Evolutionary conservation across 192 early-diverging fungal species (phyloP).

Genomic region (Coemansia sp.): DNA sequence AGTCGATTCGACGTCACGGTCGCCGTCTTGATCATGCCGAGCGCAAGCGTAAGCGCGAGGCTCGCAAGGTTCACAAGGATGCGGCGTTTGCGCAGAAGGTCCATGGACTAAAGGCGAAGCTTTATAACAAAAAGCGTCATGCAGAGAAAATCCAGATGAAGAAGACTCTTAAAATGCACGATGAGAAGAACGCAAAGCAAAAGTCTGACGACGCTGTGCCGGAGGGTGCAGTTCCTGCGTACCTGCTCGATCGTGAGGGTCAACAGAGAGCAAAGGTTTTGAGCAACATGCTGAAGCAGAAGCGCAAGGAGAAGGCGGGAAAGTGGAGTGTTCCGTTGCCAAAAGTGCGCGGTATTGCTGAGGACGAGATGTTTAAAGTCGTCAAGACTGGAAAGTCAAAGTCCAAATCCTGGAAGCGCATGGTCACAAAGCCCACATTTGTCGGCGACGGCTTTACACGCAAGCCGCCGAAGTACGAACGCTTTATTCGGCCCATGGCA

Average conservation of each 20-base stretch:
- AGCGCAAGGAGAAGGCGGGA: conserved; percentile 99
- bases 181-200: conserved; percentile 94
- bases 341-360: conserved; percentile 97
- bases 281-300: conserved; percentile 99
- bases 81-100: conserved; percentile 95
- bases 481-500: conserved; percentile 96
- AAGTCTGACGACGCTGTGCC: conserved; percentile 84
- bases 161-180: conserved; percentile 98
- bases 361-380: conserved; percentile 99
- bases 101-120: conserved; percentile 95
- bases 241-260: conserved; percentile 97
- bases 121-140: conserved; percentile 98
- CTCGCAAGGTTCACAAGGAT: conserved; percentile 87
- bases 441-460: conserved; percentile 99
- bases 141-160: conserved; percentile 99
- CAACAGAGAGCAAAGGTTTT: conserved; percentile 95
- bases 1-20: conserved; percentile 95
- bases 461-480: conserved; percentile 98
- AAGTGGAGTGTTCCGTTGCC: conserved; percentile 97
- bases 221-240: conserved; percentile 95
- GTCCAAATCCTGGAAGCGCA: conserved; percentile 95
- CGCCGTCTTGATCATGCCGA: conserved; percentile 93
- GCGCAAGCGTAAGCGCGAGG: conserved; percentile 95
- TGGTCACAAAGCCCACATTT: conserved; percentile 99
- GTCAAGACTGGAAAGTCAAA: conserved; percentile 92